Conservation (phyloP, 1,284 basidiomycete genomes). For the Bondarzewia mesenterica region DNA sequence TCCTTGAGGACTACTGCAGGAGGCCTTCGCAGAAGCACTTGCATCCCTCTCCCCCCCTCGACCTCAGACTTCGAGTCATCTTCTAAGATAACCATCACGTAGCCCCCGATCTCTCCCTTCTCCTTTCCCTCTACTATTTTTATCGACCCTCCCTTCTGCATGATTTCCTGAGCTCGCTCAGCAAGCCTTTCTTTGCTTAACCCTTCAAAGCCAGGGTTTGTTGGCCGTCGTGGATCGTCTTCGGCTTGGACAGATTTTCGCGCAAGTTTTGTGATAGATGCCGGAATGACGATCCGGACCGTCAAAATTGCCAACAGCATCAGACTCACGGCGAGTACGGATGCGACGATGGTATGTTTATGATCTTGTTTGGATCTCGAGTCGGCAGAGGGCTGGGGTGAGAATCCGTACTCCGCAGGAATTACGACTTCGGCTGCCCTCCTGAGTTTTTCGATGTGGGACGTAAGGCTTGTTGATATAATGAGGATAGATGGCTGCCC, state of each 20-base stretch:
- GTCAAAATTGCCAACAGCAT: conserved; percentile 4
- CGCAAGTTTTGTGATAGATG: neutral
- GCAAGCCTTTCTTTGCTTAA: neutral
- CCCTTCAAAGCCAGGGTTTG: neutral
- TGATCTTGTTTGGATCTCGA: conserved; percentile 3
- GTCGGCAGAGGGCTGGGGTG: neutral
- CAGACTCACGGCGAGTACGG: conserved; percentile 6
- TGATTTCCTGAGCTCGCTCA: neutral
- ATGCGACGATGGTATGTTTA: conserved; percentile 9
- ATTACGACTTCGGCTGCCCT: too few species aligned
- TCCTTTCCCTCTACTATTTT: neutral
- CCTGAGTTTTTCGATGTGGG: too few species aligned
- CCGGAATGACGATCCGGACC: conserved; percentile 6
- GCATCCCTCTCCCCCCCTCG: neutral
- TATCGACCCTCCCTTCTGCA: neutral
- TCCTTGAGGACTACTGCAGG: conserved; percentile 6
- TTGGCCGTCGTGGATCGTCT: neutral
- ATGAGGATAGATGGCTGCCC: too few species aligned
- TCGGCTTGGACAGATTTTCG: neutral
- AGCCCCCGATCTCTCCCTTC: neutral
- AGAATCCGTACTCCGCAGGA: too few species aligned
- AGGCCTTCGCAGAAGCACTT: conserved; percentile 5
- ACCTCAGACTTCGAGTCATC: neutral
- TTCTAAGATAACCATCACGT: neutral
- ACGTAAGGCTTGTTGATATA: too few species aligned